Evolutionary conservation across 164 flowering plant genomes (phyloP), one percentile per base, ranked within the genome.

Genomic region (Sedum album): DNA sequence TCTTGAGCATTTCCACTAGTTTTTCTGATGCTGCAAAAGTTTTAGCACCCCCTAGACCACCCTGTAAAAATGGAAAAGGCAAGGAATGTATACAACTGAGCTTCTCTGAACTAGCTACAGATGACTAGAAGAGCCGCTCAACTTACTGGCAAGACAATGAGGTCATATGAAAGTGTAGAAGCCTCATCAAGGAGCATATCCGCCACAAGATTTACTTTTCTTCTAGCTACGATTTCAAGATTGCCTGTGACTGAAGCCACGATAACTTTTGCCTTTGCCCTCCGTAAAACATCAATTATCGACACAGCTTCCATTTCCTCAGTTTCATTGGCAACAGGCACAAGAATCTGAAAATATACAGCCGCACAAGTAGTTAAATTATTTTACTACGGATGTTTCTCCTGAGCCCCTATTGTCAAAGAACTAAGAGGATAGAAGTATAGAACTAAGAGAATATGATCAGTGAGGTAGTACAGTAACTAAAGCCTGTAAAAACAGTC

Each of bases 231-330:
- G 74, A 91, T 76, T 79, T 91, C 95, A 18, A 88, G 73, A 36
- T 79, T 81, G 46, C 84, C 88, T 67, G 81, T 93, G 64, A 91
- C 83, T 65, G 97, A 88, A 33, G 97, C 96, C 68, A 91, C 93
- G 46, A 86, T 82, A 53, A 91, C 98, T 62, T 87, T 82, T 72
- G 85, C 90, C 71, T 84, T 83, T 35, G 96, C 95, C 60, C 96
- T 77, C 23, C 87, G 82, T 49, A 91, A 78, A 68, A 88, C 77
- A 76, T 91, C 97, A 73, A 93, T 88, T 66, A 88, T 85, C 46
- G 82, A 84, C 33, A 82, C 75, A 69, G 97, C 96, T 84, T 91
- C 97, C 93, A 91, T 93, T 83, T 93, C 97, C 76, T 93, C 98
- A 5, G 90, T 73, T 66, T 92, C 96, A 80, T 88, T 76, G 30